phyloP scores from a whole-genome alignment of 768 basidiomycete genomes.

The Podaxis sp. region DNA sequence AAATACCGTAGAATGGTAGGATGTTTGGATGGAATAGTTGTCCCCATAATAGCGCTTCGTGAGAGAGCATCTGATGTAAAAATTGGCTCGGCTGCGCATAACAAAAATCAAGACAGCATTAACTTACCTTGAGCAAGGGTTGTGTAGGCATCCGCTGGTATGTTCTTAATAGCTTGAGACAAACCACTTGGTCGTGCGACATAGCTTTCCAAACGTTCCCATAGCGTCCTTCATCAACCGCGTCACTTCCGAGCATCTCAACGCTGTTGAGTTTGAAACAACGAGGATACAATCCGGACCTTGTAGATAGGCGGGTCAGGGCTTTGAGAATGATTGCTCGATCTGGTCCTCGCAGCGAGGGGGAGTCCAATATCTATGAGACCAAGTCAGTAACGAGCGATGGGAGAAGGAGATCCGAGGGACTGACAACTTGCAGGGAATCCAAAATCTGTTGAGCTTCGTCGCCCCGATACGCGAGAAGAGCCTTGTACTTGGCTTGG shows the following conservation, averaged over 20 bases:
- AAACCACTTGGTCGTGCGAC: constrained; percentile 22
- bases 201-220: constrained; percentile 28
- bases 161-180: constrained; percentile 26
- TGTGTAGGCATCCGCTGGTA: constrained; percentile 22
- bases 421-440: constrained; percentile 14
- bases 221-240: constrained; percentile 25
- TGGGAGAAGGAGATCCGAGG: not conserved
- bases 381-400: not conserved
- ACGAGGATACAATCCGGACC: constrained; percentile 27
- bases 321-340: constrained; percentile 9
- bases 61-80: constrained; percentile 7
- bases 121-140: constrained; percentile 23
- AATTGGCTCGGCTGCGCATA: not conserved
- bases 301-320: constrained; percentile 21
- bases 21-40: constrained; percentile 18
- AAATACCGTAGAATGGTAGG: constrained; percentile 19
- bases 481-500: constrained; percentile 6
- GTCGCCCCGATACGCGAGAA: constrained; percentile 9
- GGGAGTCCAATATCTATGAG: constrained; percentile 3
- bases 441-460: constrained; percentile 14
- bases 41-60: constrained; percentile 19
- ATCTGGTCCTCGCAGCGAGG: not conserved
- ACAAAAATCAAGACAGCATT: not conserved
- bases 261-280: constrained; percentile 24
- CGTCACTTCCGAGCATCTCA: constrained; percentile 12